A percentile compares a stretch with the other conserved stretches of the same genome.
These are phyloP conservation scores for Sindora glabra DNA, from an alignment of 306 rosid species.

Conservation along the genomic window DNA sequence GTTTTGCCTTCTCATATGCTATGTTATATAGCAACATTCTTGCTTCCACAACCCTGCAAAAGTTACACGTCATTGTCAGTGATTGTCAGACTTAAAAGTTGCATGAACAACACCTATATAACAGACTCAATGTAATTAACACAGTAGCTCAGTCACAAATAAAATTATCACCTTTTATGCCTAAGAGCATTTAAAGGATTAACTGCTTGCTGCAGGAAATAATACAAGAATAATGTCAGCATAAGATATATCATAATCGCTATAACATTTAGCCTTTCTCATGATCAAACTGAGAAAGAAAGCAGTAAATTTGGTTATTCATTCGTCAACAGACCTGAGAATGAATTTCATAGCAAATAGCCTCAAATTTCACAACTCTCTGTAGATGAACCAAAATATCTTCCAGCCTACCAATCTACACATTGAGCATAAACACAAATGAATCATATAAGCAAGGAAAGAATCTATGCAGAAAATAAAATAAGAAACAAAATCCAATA, in stretches of 20 bases:
- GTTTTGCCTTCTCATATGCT: constrained; percentile 59
- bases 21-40: constrained; percentile 42
- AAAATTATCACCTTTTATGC: constrained; percentile 53
- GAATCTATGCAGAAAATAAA: background rate
- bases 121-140: constrained; percentile 6
- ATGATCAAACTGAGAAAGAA: constrained; percentile 6
- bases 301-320: constrained; percentile 8
- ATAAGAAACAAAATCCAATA: no score
- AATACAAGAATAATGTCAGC: constrained; percentile 24
- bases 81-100: constrained; percentile 13
- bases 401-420: constrained; percentile 61
- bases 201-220: constrained; percentile 29
- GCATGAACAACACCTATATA: constrained; percentile 6
- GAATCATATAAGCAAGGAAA: background rate
- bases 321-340: constrained; percentile 80
- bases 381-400: constrained; percentile 47
- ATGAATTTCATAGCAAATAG: constrained; percentile 52
- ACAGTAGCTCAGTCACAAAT: constrained; percentile 1
- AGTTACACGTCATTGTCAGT: constrained; percentile 19
- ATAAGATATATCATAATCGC: constrained; percentile 7
- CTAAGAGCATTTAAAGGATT: constrained; percentile 21
- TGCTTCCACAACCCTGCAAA: constrained; percentile 52
- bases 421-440: constrained; percentile 1
- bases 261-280: background rate
- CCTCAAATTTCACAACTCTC: constrained; percentile 53